Conservation (phyloP, 2,329 filamentous ascomycete genomes). For the Capronia epimyces region DNA sequence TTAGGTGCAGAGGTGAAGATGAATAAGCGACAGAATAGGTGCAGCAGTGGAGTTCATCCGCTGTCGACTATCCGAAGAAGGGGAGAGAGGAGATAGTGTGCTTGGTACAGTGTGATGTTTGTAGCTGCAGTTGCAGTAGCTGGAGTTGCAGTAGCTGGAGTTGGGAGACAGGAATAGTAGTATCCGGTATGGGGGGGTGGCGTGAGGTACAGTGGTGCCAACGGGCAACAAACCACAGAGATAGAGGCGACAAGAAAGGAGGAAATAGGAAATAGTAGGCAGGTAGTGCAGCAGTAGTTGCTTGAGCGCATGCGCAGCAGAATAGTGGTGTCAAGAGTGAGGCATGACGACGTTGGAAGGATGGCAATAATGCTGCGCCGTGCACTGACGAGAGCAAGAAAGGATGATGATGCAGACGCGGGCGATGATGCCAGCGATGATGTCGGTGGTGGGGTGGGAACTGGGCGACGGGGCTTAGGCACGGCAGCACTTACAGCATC, state of each 20-base stretch:
- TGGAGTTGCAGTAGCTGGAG: too few species aligned
- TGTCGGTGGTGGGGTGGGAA: slow-evolving; percentile 1
- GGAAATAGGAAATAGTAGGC: too few species aligned
- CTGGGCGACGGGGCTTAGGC: background rate
- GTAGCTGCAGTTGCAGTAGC: background rate
- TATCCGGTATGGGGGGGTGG: background rate
- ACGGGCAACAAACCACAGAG: too few species aligned
- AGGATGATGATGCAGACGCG: background rate
- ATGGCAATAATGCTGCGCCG: background rate
- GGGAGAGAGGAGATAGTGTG: background rate
- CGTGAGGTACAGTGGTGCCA: background rate
- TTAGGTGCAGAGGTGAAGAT: background rate
- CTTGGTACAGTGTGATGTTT: background rate
- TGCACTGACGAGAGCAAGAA: background rate
- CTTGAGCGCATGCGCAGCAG: too few species aligned
- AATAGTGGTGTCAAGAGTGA: too few species aligned
- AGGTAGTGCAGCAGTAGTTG: too few species aligned
- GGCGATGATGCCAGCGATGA: slow-evolving; percentile 1
- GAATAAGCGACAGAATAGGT: slow-evolving; percentile 6
- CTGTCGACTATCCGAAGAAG: background rate
- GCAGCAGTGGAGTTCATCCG: background rate
- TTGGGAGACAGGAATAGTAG: background rate
- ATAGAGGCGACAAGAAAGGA: too few species aligned
- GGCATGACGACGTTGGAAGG: too few species aligned
- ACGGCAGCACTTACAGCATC: background rate